Conservation (phyloP, 2,329 filamentous ascomycete genomes). For the Aspergillus pseudoglaucus region DNA sequence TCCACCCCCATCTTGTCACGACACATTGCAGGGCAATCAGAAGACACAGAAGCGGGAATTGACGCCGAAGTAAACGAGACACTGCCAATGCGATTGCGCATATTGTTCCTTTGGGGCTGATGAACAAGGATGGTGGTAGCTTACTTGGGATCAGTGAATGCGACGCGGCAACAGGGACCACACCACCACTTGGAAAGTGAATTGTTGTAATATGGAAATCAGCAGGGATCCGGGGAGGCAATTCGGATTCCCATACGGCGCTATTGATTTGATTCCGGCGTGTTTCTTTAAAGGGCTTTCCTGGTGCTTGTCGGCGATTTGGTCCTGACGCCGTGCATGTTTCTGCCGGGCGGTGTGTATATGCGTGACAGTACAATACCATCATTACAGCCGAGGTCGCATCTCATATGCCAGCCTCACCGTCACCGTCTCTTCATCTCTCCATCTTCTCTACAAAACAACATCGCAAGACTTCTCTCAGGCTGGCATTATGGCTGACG, state of each 20-base stretch:
- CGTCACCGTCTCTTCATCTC: constrained; percentile 2
- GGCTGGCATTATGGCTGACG: constrained; percentile 25
- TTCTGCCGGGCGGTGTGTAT: background rate
- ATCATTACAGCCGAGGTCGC: constrained; percentile 14
- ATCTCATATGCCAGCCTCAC: constrained; percentile 7
- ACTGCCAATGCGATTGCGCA: background rate
- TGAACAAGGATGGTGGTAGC: background rate
- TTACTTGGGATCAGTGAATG: background rate
- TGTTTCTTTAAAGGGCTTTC: background rate
- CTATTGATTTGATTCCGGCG: background rate
- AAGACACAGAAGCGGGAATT: background rate
- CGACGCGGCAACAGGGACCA: background rate
- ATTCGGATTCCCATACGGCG: no score
- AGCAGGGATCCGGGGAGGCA: no score
- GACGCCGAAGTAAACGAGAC: background rate
- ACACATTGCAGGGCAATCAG: background rate
- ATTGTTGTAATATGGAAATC: background rate
- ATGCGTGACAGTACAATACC: background rate
- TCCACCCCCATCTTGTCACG: background rate
- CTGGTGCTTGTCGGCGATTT: background rate
- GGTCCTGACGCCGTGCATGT: background rate
- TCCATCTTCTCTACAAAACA: background rate
- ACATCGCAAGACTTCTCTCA: background rate
- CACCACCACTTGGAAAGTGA: background rate
- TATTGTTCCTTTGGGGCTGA: background rate